Conservation (phyloP, 441 rosid genomes). For the Adansonia rubrostipa region DNA sequence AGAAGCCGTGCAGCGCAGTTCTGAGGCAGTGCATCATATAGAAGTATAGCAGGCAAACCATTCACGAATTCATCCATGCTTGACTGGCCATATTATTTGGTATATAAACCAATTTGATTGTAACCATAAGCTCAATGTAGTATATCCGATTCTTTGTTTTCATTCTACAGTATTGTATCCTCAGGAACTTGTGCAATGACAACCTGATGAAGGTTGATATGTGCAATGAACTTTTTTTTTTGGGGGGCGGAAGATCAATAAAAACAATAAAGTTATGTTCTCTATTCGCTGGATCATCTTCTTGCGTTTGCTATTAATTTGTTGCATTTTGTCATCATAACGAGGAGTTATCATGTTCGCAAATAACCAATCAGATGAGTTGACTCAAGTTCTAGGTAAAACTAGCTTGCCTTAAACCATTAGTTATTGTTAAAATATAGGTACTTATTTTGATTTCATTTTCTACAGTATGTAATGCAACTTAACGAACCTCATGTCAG, state of each 20-base stretch:
- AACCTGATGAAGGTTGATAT: neutral
- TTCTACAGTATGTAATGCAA: too few relatives aligned
- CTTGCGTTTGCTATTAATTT: neutral
- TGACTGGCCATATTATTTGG: neutral
- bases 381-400: conserved; percentile 9
- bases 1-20: conserved; percentile 20
- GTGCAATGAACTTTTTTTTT: neutral
- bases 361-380: neutral
- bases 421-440: too few relatives aligned
- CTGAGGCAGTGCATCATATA: conserved; percentile 25
- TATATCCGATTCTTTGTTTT: conserved; percentile 14
- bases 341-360: too few relatives aligned
- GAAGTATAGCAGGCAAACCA: conserved; percentile 10
- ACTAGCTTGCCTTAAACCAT: neutral
- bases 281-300: neutral
- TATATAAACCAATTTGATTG: neutral
- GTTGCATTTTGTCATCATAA: neutral
- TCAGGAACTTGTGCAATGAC: too few relatives aligned
- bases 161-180: neutral
- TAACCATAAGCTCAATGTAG: conserved; percentile 7
- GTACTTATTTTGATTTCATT: too few relatives aligned
- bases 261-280: neutral
- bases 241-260: neutral
- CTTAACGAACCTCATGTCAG: too few relatives aligned
- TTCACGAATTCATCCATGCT: neutral